Conservation (phyloP, 192 early-diverging fungal species). For the Thamnidium elegans region DNA sequence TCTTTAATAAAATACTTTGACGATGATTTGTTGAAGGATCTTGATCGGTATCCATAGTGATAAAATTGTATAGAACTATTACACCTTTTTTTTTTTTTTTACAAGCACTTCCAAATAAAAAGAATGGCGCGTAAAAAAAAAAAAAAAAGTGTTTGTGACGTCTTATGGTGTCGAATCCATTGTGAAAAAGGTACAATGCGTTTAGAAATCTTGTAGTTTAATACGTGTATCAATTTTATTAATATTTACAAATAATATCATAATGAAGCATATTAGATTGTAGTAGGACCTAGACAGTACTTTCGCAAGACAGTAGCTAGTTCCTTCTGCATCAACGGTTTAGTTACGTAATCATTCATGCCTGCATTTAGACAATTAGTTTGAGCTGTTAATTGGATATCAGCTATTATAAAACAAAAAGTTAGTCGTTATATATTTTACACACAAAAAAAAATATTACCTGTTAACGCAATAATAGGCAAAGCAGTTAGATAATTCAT, state of each 20-base stretch:
- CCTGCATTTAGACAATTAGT: constrained; percentile 44
- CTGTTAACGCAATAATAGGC: constrained; percentile 45
- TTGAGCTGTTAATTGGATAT: constrained; percentile 44
- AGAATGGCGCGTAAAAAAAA: too few relatives aligned
- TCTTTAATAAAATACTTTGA: too few relatives aligned
- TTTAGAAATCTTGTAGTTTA: too few relatives aligned
- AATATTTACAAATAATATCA: background rate
- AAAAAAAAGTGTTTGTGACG: too few relatives aligned
- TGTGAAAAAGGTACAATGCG: too few relatives aligned
- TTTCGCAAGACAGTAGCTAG: constrained; percentile 39
- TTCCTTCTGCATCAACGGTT: constrained; percentile 48
- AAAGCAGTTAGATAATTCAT: constrained; percentile 20
- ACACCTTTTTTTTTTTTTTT: too few relatives aligned
- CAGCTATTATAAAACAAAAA: constrained; percentile 24
- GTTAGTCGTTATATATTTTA: background rate
- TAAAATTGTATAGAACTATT: too few relatives aligned
- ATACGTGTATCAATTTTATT: too few relatives aligned
- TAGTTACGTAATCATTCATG: constrained; percentile 50
- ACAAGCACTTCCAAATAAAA: too few relatives aligned
- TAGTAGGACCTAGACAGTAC: constrained; percentile 28
- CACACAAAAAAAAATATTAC: constrained; percentile 8
- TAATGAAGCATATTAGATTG: constrained; percentile 2
- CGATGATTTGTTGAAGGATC: too few relatives aligned
- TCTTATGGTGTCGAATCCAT: too few relatives aligned
- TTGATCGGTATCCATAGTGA: too few relatives aligned